A percentile compares a stretch with the other conserved stretches of the same genome.
Conservation (phyloP, 2,329 filamentous ascomycete genomes). For the Penicillium griseofulvum region DNA sequence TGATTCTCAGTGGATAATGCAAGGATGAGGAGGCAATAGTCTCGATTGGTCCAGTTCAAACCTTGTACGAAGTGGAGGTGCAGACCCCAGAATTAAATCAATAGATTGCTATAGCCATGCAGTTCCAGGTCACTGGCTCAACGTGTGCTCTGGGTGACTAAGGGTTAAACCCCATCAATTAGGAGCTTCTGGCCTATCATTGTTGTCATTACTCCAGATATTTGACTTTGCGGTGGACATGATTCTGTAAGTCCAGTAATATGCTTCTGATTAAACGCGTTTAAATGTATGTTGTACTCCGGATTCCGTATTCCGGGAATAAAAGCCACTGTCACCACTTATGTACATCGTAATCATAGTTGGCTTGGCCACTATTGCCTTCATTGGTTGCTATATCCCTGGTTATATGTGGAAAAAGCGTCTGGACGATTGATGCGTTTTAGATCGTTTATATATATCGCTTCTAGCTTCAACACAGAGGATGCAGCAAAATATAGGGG, state of each 20-base stretch:
- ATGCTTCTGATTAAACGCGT: not conserved
- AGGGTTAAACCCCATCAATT: slow-evolving; percentile 1
- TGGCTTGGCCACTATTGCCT: not conserved
- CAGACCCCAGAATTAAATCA: not conserved
- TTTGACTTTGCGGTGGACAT: slow-evolving; percentile 1
- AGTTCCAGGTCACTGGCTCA: slow-evolving; percentile 4
- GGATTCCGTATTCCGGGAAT: not conserved
- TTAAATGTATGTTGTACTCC: not conserved
- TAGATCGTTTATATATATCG: not conserved
- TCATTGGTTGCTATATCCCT: not conserved
- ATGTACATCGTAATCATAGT: not conserved
- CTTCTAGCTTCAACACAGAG: not conserved
- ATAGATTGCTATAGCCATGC: not conserved
- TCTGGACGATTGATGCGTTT: not conserved
- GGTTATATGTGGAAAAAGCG: not conserved
- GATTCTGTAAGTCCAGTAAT: not conserved
- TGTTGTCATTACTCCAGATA: slow-evolving; percentile 4
- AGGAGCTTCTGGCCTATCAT: slow-evolving; percentile 2
- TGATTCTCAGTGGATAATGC: slow-evolving; percentile 10
- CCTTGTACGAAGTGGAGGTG: slow-evolving; percentile 3
- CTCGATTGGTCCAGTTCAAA: slow-evolving; percentile 18
- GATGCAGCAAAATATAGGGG: too few relatives aligned
- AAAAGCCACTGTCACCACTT: not conserved
- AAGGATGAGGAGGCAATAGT: slow-evolving; percentile 21
- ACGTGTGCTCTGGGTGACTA: slow-evolving; percentile 1